Evolutionary conservation across 108 stramenopile species (phyloP).

Genomic region (Nitzschia putrida): DNA sequence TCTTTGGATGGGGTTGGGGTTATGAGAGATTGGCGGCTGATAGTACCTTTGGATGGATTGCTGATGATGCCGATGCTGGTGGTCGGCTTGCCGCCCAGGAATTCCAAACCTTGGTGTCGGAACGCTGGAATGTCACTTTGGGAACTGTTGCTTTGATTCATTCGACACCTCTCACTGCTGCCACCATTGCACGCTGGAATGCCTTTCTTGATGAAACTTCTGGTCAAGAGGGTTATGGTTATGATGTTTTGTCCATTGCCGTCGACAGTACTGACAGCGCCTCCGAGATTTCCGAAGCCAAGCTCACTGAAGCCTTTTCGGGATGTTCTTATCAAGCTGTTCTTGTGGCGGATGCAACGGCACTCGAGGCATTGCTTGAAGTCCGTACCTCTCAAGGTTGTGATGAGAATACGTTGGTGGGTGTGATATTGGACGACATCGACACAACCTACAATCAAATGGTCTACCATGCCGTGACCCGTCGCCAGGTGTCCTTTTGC

Average conservation of each 20-base stretch:
- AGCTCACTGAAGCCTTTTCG: neutral
- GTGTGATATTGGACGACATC: slow-evolving; percentile 15
- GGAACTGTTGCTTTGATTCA: no score
- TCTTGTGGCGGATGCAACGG: slow-evolving; percentile 4
- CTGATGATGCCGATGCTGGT: slow-evolving; percentile 14
- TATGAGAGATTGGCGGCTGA: slow-evolving; percentile 7
- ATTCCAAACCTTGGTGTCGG: neutral
- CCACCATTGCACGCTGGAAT: no score
- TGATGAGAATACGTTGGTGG: slow-evolving; percentile 4
- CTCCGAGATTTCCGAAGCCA: neutral
- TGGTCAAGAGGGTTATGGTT: no score
- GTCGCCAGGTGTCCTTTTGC: slow-evolving; percentile 16
- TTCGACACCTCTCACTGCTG: no score
- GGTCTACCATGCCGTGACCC: no score
- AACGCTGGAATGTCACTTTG: neutral
- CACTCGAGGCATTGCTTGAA: neutral
- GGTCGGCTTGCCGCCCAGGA: slow-evolving; percentile 23
- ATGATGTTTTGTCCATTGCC: neutral
- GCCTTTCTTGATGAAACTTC: no score
- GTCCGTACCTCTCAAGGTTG: neutral
- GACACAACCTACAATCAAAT: no score
- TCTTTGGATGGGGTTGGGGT: slow-evolving; percentile 34
- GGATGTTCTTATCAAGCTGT: slow-evolving; percentile 25
- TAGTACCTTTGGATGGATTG: slow-evolving; percentile 19
- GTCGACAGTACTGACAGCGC: neutral